These are phyloP conservation scores for Cudoniella acicularis DNA, from an alignment of 495 filamentous ascomycete species.

Conservation along the genomic window DNA sequence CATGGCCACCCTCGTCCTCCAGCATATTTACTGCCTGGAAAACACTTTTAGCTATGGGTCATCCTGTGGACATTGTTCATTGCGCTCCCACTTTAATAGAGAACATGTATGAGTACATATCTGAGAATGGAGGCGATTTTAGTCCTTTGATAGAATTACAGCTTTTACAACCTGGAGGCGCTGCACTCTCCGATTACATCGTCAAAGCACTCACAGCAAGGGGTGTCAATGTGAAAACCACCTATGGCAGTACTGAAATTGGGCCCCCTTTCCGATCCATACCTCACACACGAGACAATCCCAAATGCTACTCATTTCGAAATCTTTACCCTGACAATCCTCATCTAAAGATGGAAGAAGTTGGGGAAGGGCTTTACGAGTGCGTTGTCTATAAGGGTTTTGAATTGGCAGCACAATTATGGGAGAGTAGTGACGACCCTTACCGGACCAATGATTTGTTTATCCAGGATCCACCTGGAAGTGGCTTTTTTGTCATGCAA, in stretches of 20 bases:
- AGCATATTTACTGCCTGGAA: conserved; percentile 20
- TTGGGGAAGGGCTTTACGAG: conserved; percentile 21
- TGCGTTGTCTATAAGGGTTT: conserved; percentile 26
- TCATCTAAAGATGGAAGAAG: conserved; percentile 23
- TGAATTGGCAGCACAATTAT: conserved; percentile 24
- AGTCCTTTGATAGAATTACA: conserved; percentile 20
- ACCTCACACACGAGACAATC: conserved; percentile 18
- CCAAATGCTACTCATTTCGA: conserved; percentile 21
- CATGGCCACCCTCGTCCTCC: conserved; percentile 23
- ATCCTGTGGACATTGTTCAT: conserved; percentile 22
- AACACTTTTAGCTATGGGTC: conserved; percentile 17
- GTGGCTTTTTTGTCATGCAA: conserved; percentile 18
- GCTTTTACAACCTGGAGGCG: conserved; percentile 26
- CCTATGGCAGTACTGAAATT: conserved; percentile 27
- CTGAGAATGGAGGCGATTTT: conserved; percentile 18
- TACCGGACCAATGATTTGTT: conserved; percentile 26
- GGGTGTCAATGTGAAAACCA: conserved; percentile 27
- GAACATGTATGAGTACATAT: conserved; percentile 26
- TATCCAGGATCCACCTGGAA: conserved; percentile 25
- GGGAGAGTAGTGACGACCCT: conserved; percentile 20
- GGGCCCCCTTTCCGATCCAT: conserved; percentile 26
- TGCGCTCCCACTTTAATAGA: conserved; percentile 26
- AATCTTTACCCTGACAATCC: conserved; percentile 25
- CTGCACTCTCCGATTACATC: conserved; percentile 19
- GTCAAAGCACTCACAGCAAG: conserved; percentile 13